Evolutionary conservation across 495 filamentous ascomycete genomes (phyloP), one percentile per base, ranked within the genome.

Genomic region (Aspergillus conjunctus): DNA sequence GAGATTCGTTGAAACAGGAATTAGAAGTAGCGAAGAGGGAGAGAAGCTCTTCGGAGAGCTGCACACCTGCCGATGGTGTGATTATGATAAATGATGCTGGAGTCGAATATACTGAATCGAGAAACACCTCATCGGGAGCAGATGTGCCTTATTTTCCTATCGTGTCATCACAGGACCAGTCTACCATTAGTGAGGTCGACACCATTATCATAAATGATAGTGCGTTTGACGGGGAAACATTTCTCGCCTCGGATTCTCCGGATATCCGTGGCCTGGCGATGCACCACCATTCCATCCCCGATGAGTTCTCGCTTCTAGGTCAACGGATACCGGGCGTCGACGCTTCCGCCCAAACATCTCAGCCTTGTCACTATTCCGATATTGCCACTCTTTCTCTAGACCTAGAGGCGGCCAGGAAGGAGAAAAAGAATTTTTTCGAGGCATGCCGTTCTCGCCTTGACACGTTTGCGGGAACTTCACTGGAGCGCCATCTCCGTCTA

Each of bases 1-100:
- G 74, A 34, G 71, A 78, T 60, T 59, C 79, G 0, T 74, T 88
- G 18, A 81, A 82, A 12, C 72, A 82, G 26, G 81, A 87, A 56
- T 32, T 81, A 74, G 60, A 78, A 70, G 58, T 65, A 55, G 58
- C 73, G 76, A 77, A 75, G 73, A 59, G 69, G 65, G n/a, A 49
- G 18, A 10, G 62, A 74, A 59, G 70, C 66, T 52, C 67, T 55
- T 26, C 71, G 62, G 64, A 67, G 72, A 62, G 65, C 49, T 50
- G 66, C 43, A 26, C 54, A 33, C 59, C 69, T 17, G 62, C 61
- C 33, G 64, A 70, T 17, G 68, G 72, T 7, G 51, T 62, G 5
- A 51, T 60, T n/a, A 69, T 64, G 62, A 66, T 62, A 54, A 56
- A 65, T 17, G 73, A 64, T 26, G 67, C 68, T 3, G 53, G 60